Base-by-base conservation (phyloP, 768 basidiomycete species). In the Hygrophoropsis aurantiaca region DNA sequence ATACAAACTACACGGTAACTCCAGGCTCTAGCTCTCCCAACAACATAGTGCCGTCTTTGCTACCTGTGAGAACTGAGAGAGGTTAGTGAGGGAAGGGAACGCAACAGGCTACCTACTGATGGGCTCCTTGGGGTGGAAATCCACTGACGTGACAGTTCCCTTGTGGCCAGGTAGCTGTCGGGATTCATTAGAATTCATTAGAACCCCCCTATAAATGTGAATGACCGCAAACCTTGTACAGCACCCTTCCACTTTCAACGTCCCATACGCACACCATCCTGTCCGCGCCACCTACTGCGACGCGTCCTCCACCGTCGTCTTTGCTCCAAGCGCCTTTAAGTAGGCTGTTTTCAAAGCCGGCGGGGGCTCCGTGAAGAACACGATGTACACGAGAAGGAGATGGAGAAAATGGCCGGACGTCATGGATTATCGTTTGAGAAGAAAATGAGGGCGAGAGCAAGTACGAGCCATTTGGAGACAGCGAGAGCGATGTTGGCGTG, bases 121-220 rank as follows among this genome's bases (percentile, higher is more conserved):
- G 10, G 94, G 94, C 58, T 97, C 94, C 59, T 85, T 91, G 8
- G 95, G 94, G 64, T 95, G 93, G 74, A 95, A 97, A 57, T 95
- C 97, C 0, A 93, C 91, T n/a, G 86, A 74, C 1, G 92, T 94
- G 11, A 98, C 94, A 0, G 94, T 94, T 10, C 95, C 94, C 65
- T 92, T 97, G 66, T 99, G 95, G 11, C 95, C 95, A 32, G 95
- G 92, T 47, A 97, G 78, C 90, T 90, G 50, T 16, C 26, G 39
- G 13, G 6, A 7, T 6, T 13, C 6, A 30, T 7, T 13, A 13
- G 37, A 27, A 47, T 35, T 15, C 2, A 25, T 13, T 7, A 30
- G 7, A 13, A 13, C 7, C 6, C 27, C 27, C 6, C 13, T 6
- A 30, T 7, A 13, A 13, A 7, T 6, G 8, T 46, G 32, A 13